A percentile compares a stretch with the other conserved stretches of the same genome.
Evolutionary conservation across 441 rosid species (phyloP).

Genomic region (Corymbia calophylla): DNA sequence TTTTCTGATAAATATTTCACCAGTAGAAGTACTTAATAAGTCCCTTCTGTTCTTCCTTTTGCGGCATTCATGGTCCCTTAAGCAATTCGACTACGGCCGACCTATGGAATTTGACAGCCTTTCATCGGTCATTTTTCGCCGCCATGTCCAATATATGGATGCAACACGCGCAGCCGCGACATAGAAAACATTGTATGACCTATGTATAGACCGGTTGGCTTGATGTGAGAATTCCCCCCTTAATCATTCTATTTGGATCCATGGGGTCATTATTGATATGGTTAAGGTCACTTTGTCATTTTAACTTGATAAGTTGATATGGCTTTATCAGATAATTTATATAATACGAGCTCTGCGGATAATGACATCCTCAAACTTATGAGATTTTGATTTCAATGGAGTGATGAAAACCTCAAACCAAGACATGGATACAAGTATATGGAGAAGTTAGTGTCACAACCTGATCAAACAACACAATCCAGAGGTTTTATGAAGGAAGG

Average conservation of each 20-base stretch:
- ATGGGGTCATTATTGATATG: not conserved
- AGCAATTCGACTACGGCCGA: not conserved
- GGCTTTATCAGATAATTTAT: not conserved
- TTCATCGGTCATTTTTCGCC: not conserved
- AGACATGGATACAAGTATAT: not conserved
- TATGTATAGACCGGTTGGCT: not conserved
- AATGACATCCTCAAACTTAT: not conserved
- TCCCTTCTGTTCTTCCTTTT: not conserved
- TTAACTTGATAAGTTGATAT: not conserved
- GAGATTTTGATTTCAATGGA: not conserved
- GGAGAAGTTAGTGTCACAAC: not conserved
- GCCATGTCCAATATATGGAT: not conserved
- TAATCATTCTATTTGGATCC: not conserved
- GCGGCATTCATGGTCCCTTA: not conserved
- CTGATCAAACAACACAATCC: no score
- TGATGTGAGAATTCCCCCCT: not conserved
- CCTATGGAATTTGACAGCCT: not conserved
- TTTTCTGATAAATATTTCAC: not conserved
- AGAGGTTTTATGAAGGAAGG: no score
- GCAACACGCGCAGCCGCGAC: not conserved
- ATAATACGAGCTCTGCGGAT: not conserved
- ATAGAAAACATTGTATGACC: not conserved
- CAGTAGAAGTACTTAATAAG: not conserved
- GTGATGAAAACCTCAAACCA: not conserved
- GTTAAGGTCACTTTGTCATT: not conserved